Evolutionary conservation across 768 basidiomycete species (phyloP).

Genomic region (Rhodotorula toruloides): DNA sequence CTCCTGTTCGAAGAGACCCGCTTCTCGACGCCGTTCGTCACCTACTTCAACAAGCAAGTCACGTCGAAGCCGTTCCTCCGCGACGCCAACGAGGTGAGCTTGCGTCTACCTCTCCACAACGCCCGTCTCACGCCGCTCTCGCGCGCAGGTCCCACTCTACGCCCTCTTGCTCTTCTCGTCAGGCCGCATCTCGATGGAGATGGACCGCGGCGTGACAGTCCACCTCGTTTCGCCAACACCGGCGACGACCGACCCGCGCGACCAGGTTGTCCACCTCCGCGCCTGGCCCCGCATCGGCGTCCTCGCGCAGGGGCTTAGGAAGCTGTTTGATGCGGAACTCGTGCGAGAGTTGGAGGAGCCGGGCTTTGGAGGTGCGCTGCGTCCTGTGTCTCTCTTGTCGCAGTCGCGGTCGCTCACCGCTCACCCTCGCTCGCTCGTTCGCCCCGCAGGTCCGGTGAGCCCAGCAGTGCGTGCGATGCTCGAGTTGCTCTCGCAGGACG

Average conservation of each 20-base stretch:
- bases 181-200: conserved; percentile 69
- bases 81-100: conserved; percentile 74
- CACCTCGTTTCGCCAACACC: too few relatives aligned
- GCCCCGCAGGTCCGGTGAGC: conserved; percentile 53
- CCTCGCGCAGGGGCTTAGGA: conserved; percentile 76
- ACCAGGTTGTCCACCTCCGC: conserved; percentile 56
- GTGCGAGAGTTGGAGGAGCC: conserved; percentile 62
- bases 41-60: conserved; percentile 75
- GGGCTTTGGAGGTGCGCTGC: conserved; percentile 24
- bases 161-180: conserved; percentile 72
- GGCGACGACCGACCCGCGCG: conserved; percentile 38
- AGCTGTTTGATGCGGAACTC: conserved; percentile 65
- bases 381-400: background rate
- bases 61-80: conserved; percentile 79
- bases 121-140: background rate
- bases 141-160: conserved; percentile 76
- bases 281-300: conserved; percentile 89
- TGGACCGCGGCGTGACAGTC: conserved; percentile 69
- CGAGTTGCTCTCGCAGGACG: conserved; percentile 48
- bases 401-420: too few relatives aligned
- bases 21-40: conserved; percentile 73
- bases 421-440: conserved; percentile 16
- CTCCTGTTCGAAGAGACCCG: conserved; percentile 65
- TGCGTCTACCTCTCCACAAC: background rate
- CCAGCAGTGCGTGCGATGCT: conserved; percentile 54